Conservation (phyloP, 1,284 basidiomycete species). For the Moesziomyces sp. region DNA sequence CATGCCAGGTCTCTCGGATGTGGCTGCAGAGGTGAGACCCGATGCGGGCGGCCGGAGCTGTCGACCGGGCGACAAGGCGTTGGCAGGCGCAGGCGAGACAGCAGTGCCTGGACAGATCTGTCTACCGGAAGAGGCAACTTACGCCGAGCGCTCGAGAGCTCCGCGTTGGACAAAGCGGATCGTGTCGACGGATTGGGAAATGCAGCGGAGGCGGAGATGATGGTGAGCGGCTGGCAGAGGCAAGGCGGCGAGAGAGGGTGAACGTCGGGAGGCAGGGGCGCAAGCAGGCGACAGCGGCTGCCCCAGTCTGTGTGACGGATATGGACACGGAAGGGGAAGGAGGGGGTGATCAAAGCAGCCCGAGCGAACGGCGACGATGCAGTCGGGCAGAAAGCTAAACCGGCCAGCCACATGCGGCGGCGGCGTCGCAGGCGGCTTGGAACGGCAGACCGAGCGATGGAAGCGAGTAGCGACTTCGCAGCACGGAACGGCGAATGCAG, state of each 20-base stretch:
- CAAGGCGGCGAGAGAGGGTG: background rate
- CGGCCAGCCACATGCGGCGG: background rate
- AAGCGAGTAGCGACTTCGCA: background rate
- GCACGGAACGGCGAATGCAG: background rate
- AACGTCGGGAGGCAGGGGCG: too few relatives aligned
- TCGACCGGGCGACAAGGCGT: background rate
- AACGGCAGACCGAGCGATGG: background rate
- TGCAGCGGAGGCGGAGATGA: background rate
- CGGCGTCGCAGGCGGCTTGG: background rate
- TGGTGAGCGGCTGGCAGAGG: background rate
- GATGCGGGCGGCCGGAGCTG: slow-evolving; percentile 16
- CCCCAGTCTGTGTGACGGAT: background rate
- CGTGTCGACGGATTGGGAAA: background rate
- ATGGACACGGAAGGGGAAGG: background rate
- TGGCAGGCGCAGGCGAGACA: slow-evolving; percentile 2
- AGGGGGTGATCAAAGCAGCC: background rate
- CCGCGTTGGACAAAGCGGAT: slow-evolving; percentile 6
- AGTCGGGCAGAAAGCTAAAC: background rate
- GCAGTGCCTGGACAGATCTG: background rate
- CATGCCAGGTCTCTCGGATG: slow-evolving; percentile 34
- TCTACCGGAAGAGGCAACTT: slow-evolving; percentile 25
- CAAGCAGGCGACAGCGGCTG: too few relatives aligned
- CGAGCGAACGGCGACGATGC: background rate
- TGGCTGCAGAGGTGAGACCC: slow-evolving; percentile 27
- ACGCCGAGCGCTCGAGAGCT: slow-evolving; percentile 28